phyloP scores from a whole-genome alignment of 768 basidiomycete genomes.

The Roridomyces roridus region DNA sequence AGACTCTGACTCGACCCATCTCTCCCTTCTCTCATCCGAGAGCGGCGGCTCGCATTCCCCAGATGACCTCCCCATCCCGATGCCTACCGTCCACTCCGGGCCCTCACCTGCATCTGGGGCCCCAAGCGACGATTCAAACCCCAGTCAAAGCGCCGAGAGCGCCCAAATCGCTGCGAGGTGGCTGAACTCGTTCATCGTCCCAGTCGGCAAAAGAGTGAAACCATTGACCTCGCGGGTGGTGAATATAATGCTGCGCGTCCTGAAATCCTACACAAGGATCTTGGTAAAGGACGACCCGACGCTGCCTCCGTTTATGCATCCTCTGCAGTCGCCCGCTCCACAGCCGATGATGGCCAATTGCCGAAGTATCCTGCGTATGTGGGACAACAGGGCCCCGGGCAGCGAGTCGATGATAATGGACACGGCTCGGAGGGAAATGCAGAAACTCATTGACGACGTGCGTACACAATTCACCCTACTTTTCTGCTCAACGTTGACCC shows the following conservation, averaged over 20 bases:
- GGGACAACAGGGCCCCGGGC: constrained; percentile 13
- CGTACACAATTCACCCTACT: neutral
- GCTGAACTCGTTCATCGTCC: constrained; percentile 12
- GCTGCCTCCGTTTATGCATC: constrained; percentile 16
- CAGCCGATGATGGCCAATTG: constrained; percentile 17
- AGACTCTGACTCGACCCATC: neutral
- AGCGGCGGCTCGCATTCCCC: neutral
- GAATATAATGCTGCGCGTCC: constrained; percentile 13
- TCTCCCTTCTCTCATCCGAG: neutral
- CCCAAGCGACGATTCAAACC: neutral
- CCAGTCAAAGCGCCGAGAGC: neutral
- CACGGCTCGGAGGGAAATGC: constrained; percentile 15
- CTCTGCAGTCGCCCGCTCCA: neutral
- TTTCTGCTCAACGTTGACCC: neutral
- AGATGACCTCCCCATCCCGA: neutral
- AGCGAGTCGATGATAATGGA: constrained; percentile 15
- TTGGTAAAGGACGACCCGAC: constrained; percentile 5
- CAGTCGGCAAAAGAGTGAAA: constrained; percentile 5
- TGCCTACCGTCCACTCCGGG: neutral
- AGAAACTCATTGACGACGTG: constrained; percentile 6
- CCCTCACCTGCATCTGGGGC: too few species aligned
- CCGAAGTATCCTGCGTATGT: constrained; percentile 18
- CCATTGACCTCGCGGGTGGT: neutral
- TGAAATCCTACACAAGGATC: constrained; percentile 12
- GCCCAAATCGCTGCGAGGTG: constrained; percentile 18